A percentile compares a stretch with the other conserved stretches of the same genome.
phyloP scores from a whole-genome alignment of 208 protist genomes.

The Strigomonas culicis region DNA sequence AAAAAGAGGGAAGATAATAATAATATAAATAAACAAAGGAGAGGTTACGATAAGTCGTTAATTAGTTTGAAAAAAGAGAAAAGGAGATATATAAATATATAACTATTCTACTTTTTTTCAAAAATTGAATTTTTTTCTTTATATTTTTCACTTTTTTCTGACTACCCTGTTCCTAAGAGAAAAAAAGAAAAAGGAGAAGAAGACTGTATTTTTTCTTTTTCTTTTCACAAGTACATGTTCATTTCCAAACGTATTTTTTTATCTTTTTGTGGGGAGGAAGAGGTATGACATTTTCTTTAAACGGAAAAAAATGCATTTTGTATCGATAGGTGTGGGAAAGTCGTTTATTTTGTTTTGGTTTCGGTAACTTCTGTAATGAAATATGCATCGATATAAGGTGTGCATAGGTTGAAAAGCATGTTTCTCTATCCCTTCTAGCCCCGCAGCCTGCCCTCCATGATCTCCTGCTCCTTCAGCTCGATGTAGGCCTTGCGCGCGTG shows the following conservation, averaged over 20 bases:
- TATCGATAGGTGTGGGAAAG: neutral
- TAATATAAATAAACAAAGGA: neutral
- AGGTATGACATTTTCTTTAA: constrained; percentile 5
- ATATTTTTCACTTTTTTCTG: constrained; percentile 1
- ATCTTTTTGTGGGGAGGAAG: no score
- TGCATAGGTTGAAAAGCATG: neutral
- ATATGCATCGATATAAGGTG: neutral
- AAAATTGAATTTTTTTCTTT: neutral
- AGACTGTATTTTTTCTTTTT: constrained; percentile 1
- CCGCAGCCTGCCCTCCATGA: neutral
- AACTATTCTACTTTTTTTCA: neutral
- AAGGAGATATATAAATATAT: neutral
- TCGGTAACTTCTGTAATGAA: neutral
- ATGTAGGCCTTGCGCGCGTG: constrained; percentile 7
- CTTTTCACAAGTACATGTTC: neutral
- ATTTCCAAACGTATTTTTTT: no score
- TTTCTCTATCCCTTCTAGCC: neutral
- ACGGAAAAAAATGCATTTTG: neutral
- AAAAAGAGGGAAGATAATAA: constrained; percentile 13
- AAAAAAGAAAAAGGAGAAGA: constrained; percentile 3
- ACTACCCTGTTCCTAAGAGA: neutral
- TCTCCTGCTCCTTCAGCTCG: constrained; percentile 12
- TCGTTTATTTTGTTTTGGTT: neutral
- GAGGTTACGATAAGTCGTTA: neutral
- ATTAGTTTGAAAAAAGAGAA: constrained; percentile 14